Evolutionary conservation across 2,329 filamentous ascomycete species (phyloP).

Genomic region (Parasarocladium wereldwijsianum): DNA sequence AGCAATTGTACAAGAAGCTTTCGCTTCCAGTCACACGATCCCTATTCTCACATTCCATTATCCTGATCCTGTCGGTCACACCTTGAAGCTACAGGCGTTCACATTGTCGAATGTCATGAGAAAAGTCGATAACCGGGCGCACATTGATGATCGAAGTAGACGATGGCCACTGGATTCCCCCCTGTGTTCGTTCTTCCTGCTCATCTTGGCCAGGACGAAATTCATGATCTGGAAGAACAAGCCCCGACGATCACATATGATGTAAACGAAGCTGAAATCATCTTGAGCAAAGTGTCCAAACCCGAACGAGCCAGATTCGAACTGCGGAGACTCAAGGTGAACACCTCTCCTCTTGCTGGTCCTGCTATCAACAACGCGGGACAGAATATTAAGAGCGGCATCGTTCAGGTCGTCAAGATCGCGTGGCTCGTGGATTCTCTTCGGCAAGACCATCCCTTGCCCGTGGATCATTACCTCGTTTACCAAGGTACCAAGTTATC

Average conservation of each 20-base stretch:
- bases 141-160: too few species aligned
- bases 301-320: slow-evolving; percentile 64
- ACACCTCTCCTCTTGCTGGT: slow-evolving; percentile 32
- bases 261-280: slow-evolving; percentile 53
- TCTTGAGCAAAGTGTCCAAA: slow-evolving; percentile 59
- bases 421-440: slow-evolving; percentile 43
- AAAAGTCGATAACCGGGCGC: too few species aligned
- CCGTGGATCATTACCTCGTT: slow-evolving; percentile 34
- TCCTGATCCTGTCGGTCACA: background rate
- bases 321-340: slow-evolving; percentile 51
- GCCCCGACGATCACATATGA: slow-evolving; percentile 57
- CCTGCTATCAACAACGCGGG: background rate
- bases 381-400: slow-evolving; percentile 8
- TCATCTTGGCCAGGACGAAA: slow-evolving; percentile 48
- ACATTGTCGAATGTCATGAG: too few species aligned
- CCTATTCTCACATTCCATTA: background rate
- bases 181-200: slow-evolving; percentile 60
- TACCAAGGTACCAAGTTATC: slow-evolving; percentile 31
- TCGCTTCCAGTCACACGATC: background rate
- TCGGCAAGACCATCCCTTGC: slow-evolving; percentile 25
- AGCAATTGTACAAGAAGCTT: background rate
- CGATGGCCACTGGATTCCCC: slow-evolving; percentile 28
- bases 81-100: too few species aligned
- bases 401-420: slow-evolving; percentile 40
- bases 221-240: slow-evolving; percentile 48